Evolutionary conservation across 192 early-diverging fungal species (phyloP).

Genomic region (Gamsiella multidivaricata): DNA sequence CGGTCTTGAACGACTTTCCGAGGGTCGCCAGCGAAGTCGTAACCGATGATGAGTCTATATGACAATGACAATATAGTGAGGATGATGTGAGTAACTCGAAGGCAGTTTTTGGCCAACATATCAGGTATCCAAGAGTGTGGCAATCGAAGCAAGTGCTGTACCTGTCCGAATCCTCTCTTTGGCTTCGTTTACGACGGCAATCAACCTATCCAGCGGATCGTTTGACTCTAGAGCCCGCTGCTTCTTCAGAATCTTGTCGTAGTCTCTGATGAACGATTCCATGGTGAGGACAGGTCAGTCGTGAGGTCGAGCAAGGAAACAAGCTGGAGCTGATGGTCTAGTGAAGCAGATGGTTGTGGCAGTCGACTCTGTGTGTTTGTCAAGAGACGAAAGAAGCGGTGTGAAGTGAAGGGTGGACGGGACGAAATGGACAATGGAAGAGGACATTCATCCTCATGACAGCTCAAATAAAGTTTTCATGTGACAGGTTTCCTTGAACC

Average conservation of each 20-base stretch:
- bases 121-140: background rate
- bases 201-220: constrained; percentile 58
- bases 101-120: no score
- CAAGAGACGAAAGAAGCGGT: no score
- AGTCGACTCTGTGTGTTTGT: no score
- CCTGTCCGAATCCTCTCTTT: constrained; percentile 55
- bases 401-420: no score
- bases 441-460: no score
- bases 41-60: constrained; percentile 33
- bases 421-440: no score
- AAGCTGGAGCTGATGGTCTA: background rate
- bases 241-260: constrained; percentile 75
- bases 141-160: background rate
- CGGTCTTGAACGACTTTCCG: constrained; percentile 36
- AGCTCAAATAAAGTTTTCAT: no score
- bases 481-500: background rate
- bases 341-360: no score
- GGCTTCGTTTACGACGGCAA: constrained; percentile 53
- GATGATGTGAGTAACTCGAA: no score
- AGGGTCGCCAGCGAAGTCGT: constrained; percentile 15
- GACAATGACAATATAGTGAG: background rate
- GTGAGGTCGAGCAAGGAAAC: background rate
- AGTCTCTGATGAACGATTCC: constrained; percentile 73
- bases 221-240: constrained; percentile 63
- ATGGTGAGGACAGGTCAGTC: constrained; percentile 34